Evolutionary conservation across 805 yeast species (phyloP).

Genomic region (Grigorovia yakushimaensis): DNA sequence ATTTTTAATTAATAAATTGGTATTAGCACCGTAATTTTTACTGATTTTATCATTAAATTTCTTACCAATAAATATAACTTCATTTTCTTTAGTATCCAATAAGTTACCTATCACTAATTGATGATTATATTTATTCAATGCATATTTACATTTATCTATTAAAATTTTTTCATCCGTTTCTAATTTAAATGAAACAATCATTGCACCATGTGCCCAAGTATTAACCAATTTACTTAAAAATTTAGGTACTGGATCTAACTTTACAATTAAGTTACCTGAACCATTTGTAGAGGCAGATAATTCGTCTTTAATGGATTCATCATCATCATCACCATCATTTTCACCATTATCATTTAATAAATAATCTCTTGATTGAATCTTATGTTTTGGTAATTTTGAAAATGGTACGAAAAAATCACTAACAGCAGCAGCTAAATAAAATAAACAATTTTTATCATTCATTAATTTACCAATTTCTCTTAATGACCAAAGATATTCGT

Average conservation of each 20-base stretch:
- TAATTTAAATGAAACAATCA: constrained; percentile 88
- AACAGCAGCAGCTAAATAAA: constrained; percentile 94
- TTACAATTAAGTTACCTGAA: constrained; percentile 67
- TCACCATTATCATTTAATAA: constrained; percentile 36
- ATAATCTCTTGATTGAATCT: constrained; percentile 74
- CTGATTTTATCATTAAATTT: constrained; percentile 15
- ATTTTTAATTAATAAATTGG: constrained; percentile 33
- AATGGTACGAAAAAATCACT: constrained; percentile 91
- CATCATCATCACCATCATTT: not conserved
- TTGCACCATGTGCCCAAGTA: constrained; percentile 89
- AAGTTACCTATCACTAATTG: constrained; percentile 92
- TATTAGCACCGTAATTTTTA: constrained; percentile 29
- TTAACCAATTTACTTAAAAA: constrained; percentile 81
- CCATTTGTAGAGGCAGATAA: constrained; percentile 12
- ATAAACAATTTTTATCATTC: constrained; percentile 53
- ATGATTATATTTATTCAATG: constrained; percentile 78
- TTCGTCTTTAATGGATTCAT: constrained; percentile 5
- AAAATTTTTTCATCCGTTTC: constrained; percentile 76
- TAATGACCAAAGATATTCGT: constrained; percentile 83
- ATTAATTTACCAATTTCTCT: constrained; percentile 54
- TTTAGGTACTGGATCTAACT: constrained; percentile 93
- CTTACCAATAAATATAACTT: constrained; percentile 68
- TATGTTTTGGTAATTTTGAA: constrained; percentile 81
- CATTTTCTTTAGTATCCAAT: constrained; percentile 75
- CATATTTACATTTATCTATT: constrained; percentile 65